Evolutionary conservation across 2,329 filamentous ascomycete species (phyloP).

Genomic region (Lithohypha guttulata): DNA sequence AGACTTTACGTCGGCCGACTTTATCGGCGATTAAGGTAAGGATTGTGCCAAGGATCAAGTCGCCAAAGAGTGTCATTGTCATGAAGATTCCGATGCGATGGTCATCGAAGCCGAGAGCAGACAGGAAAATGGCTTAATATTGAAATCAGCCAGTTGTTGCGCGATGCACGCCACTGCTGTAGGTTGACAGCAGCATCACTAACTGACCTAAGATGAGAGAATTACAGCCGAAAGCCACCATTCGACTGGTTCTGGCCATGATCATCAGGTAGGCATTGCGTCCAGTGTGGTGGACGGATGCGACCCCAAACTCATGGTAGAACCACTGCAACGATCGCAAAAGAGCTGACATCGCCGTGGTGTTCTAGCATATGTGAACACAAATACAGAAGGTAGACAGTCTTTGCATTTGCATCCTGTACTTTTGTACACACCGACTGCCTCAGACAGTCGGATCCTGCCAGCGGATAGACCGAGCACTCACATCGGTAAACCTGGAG

Average conservation of each 20-base stretch:
- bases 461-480: no score
- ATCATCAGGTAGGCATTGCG: slow-evolving; percentile 22
- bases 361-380: no score
- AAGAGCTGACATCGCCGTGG: slow-evolving; percentile 15
- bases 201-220: slow-evolving; percentile 20
- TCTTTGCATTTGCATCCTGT: no score
- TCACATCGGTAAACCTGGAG: no score
- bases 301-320: slow-evolving; percentile 22
- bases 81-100: slow-evolving; percentile 52
- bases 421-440: no score
- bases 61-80: slow-evolving; percentile 52
- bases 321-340: slow-evolving; percentile 18
- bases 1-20: slow-evolving; percentile 44
- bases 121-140: slow-evolving; percentile 47
- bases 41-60: slow-evolving; percentile 48
- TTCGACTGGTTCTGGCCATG: slow-evolving; percentile 19
- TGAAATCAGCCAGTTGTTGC: slow-evolving; percentile 25
- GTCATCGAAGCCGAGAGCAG: slow-evolving; percentile 40
- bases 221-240: slow-evolving; percentile 24
- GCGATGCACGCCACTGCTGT: no score
- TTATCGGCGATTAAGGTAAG: slow-evolving; percentile 50
- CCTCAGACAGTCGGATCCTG: no score
- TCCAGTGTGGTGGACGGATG: slow-evolving; percentile 19
- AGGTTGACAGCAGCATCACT: no score
- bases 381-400: no score